Evolutionary conservation across 257 asterid genomes (phyloP).

Genomic region (Asclepias syriaca): DNA sequence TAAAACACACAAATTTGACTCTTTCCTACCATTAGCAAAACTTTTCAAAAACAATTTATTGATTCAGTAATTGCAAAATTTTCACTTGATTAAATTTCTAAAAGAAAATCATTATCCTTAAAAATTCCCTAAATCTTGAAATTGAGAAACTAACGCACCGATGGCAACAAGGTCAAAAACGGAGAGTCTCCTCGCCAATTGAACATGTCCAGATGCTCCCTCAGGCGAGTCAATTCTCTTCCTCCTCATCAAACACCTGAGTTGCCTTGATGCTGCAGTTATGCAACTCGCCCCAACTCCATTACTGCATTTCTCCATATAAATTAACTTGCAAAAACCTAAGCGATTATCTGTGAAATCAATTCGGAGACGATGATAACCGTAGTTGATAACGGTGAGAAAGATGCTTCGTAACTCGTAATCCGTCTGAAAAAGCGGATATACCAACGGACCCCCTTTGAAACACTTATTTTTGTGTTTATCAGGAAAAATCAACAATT

Average conservation of each 20-base stretch:
- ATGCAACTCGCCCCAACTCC: background rate
- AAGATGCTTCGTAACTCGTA: too few relatives aligned
- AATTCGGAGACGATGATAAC: too few relatives aligned
- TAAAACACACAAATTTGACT: background rate
- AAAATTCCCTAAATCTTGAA: background rate
- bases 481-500: too few relatives aligned
- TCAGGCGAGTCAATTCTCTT: slow-evolving; percentile 61
- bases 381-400: too few relatives aligned
- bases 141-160: slow-evolving; percentile 28
- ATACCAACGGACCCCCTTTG: too few relatives aligned
- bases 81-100: background rate
- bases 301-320: background rate
- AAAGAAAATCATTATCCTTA: background rate
- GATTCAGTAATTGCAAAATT: background rate
- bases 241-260: slow-evolving; percentile 62
- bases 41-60: background rate
- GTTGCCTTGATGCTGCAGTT: slow-evolving; percentile 25
- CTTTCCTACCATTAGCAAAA: background rate
- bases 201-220: slow-evolving; percentile 34
- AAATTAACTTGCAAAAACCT: background rate
- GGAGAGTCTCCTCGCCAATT: slow-evolving; percentile 73
- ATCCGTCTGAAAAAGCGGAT: too few relatives aligned
- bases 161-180: slow-evolving; percentile 80
- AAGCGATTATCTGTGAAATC: too few relatives aligned
- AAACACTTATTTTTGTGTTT: too few relatives aligned